phyloP scores from a whole-genome alignment of 495 filamentous ascomycete genomes.

The Xylaria flabelliformis region DNA sequence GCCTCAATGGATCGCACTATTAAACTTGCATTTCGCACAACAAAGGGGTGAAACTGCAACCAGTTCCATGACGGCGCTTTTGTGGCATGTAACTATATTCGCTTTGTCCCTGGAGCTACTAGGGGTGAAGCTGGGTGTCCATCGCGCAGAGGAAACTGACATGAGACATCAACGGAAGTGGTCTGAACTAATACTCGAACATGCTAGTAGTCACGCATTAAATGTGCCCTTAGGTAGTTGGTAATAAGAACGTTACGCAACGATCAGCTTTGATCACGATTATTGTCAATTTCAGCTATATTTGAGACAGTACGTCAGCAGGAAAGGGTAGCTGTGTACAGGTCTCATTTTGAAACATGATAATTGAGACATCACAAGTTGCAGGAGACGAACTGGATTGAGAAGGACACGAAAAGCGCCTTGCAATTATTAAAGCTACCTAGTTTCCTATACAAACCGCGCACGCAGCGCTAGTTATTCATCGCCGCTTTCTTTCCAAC shows the following conservation, averaged over 20 bases:
- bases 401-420: background rate
- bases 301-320: background rate
- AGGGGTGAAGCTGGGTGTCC: background rate
- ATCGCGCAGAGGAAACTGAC: background rate
- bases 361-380: background rate
- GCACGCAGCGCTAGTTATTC: slow-evolving; percentile 1
- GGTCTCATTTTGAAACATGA: background rate
- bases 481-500: background rate
- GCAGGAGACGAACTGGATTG: background rate
- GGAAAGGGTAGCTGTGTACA: background rate
- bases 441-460: slow-evolving; percentile 21
- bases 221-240: background rate
- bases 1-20: background rate
- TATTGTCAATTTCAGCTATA: background rate
- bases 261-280: background rate
- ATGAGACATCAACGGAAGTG: background rate
- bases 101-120: slow-evolving; percentile 6
- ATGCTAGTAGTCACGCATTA: background rate
- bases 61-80: slow-evolving; percentile 8
- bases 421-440: slow-evolving; percentile 24
- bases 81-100: background rate
- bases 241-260: background rate
- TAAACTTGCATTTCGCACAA: background rate
- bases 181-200: background rate
- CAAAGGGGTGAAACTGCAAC: slow-evolving; percentile 7